phyloP scores from a whole-genome alignment of 495 filamentous ascomycete species.

The Penicillium canariense region DNA sequence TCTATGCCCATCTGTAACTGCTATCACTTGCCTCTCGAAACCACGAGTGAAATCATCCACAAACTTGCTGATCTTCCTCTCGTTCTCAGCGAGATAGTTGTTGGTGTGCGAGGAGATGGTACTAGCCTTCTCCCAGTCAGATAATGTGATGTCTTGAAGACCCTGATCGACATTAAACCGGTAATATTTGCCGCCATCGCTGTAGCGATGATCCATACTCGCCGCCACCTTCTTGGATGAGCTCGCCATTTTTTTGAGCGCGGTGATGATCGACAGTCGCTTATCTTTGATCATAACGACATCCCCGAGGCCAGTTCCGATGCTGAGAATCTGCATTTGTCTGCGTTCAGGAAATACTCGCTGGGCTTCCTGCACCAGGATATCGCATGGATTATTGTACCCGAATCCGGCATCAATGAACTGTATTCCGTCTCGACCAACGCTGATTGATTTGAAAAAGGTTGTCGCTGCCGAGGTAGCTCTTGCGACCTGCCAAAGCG shows the following conservation, averaged over 20 bases:
- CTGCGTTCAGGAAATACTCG: constrained; percentile 14
- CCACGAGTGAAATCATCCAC: not conserved
- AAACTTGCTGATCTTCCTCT: not conserved
- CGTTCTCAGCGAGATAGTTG: not conserved
- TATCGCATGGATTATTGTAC: constrained; percentile 31
- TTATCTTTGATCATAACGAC: not conserved
- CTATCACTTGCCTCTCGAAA: no score
- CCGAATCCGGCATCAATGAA: constrained; percentile 28
- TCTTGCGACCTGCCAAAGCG: constrained; percentile 51
- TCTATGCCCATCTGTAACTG: no score
- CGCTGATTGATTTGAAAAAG: constrained; percentile 43
- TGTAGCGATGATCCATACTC: not conserved
- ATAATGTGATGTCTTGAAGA: not conserved
- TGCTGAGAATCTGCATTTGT: constrained; percentile 21
- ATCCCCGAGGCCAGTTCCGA: constrained; percentile 26
- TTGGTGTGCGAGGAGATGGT: not conserved
- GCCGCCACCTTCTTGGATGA: not conserved
- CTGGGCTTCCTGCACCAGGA: constrained; percentile 23
- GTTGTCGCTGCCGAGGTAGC: constrained; percentile 53
- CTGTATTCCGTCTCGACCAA: constrained; percentile 12
- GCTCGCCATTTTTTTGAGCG: not conserved
- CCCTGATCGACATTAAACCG: constrained; percentile 5
- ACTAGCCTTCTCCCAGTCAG: constrained; percentile 1
- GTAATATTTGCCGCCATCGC: not conserved
- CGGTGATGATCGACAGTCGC: not conserved